phyloP scores from a whole-genome alignment of 129 eudicot genomes.

The Arctium lappa region DNA sequence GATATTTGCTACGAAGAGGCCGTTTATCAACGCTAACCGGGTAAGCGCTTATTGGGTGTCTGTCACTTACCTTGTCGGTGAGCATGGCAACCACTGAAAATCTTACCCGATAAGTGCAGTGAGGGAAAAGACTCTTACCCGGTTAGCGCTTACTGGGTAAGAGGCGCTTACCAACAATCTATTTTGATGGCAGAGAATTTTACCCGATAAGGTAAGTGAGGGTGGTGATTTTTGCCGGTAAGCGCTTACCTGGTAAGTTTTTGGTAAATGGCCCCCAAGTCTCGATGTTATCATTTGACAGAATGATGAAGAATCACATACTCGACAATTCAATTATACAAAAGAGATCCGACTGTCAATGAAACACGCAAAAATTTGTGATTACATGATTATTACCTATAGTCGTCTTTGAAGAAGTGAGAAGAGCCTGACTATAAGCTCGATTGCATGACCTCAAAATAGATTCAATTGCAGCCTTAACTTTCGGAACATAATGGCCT shows the following conservation, averaged over 20 bases:
- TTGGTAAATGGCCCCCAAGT: not conserved
- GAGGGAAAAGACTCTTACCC: not conserved
- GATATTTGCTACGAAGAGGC: not conserved
- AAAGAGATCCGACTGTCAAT: not conserved
- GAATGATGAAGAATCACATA: not conserved
- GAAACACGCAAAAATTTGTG: slow-evolving; percentile 2
- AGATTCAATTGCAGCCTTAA: slow-evolving; percentile 93
- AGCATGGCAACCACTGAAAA: too few species aligned
- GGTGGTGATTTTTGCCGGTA: too few species aligned
- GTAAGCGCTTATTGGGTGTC: too few species aligned
- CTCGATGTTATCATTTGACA: not conserved
- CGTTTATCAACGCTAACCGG: too few species aligned
- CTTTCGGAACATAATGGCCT: slow-evolving; percentile 99
- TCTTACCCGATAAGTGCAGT: too few species aligned
- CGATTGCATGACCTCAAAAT: slow-evolving; percentile 87
- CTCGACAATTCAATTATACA: not conserved
- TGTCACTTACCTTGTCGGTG: too few species aligned
- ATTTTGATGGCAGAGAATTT: too few species aligned
- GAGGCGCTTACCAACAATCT: not conserved
- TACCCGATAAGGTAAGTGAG: too few species aligned
- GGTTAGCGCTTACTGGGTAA: not conserved
- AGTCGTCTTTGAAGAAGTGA: slow-evolving; percentile 90
- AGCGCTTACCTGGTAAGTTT: too few species aligned
- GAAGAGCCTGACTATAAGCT: slow-evolving; percentile 91
- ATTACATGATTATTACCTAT: slow-evolving; percentile 49